These are phyloP conservation scores for Hericium alpestre DNA, from an alignment of 768 basidiomycete species.

Conservation along the genomic window DNA sequence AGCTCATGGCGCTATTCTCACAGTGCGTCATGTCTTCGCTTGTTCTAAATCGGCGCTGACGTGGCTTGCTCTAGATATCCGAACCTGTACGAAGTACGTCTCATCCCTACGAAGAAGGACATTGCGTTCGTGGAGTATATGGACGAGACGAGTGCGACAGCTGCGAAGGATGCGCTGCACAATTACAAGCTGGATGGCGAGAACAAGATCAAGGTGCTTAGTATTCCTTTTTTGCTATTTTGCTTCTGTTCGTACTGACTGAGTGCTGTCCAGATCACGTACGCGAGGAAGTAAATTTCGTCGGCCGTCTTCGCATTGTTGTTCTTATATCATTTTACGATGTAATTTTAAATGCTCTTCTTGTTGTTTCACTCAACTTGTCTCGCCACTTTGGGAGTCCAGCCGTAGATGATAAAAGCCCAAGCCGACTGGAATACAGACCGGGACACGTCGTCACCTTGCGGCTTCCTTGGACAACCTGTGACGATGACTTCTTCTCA, in stretches of 20 bases:
- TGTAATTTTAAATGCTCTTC: background rate
- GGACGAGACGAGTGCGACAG: slow-evolving; percentile 85
- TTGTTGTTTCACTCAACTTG: background rate
- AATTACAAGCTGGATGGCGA: slow-evolving; percentile 96
- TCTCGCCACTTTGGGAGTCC: too few species aligned
- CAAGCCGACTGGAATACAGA: too few species aligned
- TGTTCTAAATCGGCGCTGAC: background rate
- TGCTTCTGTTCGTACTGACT: background rate
- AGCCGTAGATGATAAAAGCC: too few species aligned
- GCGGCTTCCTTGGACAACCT: too few species aligned
- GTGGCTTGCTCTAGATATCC: slow-evolving; percentile 59
- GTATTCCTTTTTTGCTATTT: background rate
- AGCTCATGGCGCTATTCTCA: slow-evolving; percentile 82
- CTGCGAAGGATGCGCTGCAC: slow-evolving; percentile 93
- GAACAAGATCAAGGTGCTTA: slow-evolving; percentile 87
- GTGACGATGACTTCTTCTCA: too few species aligned
- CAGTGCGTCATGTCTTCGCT: slow-evolving; percentile 44
- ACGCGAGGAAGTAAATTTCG: slow-evolving; percentile 12
- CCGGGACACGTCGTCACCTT: too few species aligned
- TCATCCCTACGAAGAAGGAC: slow-evolving; percentile 93
- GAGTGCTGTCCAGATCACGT: slow-evolving; percentile 10
- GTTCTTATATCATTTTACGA: background rate
- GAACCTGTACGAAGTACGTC: slow-evolving; percentile 93
- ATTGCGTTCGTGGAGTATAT: slow-evolving; percentile 97
- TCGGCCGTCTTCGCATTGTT: background rate